phyloP scores from a whole-genome alignment of 257 asterid genomes.

The Thymus mandschuricus region DNA sequence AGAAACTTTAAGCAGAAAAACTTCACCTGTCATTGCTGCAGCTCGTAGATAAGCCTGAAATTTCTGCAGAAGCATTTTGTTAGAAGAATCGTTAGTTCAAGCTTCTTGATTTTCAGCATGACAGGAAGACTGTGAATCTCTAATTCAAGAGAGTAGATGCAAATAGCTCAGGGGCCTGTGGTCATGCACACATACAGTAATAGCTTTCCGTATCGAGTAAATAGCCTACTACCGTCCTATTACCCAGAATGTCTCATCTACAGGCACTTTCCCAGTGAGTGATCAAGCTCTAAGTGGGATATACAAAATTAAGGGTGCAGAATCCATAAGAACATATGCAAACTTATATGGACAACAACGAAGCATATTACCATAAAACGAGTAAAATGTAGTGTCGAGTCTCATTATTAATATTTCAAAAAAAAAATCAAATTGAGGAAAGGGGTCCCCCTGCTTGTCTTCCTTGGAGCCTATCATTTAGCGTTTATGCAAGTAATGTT shows the following conservation, averaged over 20 bases:
- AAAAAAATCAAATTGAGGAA: not conserved
- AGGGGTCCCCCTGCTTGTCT: not conserved
- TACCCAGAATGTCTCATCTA: not conserved
- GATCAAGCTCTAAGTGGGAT: not conserved
- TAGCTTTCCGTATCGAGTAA: not conserved
- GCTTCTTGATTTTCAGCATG: conserved; percentile 9
- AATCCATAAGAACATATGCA: conserved; percentile 9
- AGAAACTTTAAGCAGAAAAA: not conserved
- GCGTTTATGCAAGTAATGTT: not conserved
- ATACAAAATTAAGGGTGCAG: not conserved
- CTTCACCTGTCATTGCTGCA: conserved; percentile 72
- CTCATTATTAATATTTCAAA: not conserved
- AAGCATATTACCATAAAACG: not conserved
- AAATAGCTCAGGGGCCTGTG: not conserved
- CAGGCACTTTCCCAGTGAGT: not conserved
- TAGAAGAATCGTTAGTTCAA: conserved; percentile 25
- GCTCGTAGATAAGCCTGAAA: conserved; percentile 51
- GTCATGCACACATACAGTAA: not conserved
- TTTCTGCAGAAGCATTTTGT: conserved; percentile 57
- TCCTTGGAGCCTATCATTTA: not conserved
- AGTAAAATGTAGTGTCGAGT: not conserved
- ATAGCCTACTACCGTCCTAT: not conserved
- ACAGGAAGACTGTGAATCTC: conserved; percentile 9
- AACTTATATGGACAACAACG: not conserved
- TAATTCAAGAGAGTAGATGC: not conserved